Base-by-base conservation (phyloP, 2,329 filamentous ascomycete species). In the Beauveria pseudobassiana region DNA sequence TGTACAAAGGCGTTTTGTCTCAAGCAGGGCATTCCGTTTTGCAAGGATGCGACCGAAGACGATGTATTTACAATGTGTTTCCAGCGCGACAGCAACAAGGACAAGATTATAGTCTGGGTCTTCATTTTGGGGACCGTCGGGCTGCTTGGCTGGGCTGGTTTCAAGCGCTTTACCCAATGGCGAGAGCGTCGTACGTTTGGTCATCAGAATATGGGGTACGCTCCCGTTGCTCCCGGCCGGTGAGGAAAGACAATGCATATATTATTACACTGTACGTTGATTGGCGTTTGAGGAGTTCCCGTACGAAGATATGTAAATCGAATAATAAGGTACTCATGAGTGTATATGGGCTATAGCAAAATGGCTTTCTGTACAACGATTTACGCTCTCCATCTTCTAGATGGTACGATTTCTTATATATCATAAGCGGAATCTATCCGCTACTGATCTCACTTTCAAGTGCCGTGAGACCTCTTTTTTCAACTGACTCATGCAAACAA, bases 1-100 rank as follows among this genome's bases (percentile, higher is more conserved):
- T 88, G 85, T 74, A 88, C 85, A 64, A 85, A 85, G 70, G 82
- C 82, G 62, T 88, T 87, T 68, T 88, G 85, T 72, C 79, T 87
- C 9, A 74, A 75, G 51, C 80, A 85, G 64, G 78, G 79, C 66
- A 81, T 88, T 26, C 82, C 82, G 62, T 86, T 88, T 69, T 88
- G 85, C 77, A 82, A 84, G 68, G 78, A 80, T 65, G 84, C 83
- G 59, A 79, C 80, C 65, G 83, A 87, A 66, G 82, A 81, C 69
- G 83, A 87, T 68, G 82, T 87, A 22, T 74, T 82, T 48, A 85
- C 85, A 30, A 77, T 80, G 69, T 88, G 85, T 71, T 88, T 88
- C 74, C 84, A 87, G 77, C 81, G 85, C 65, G 85, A 88, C 71
- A 85, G 82, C 70, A 80, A 81, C 71, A 88, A 88, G 74, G 85